A percentile compares a stretch with the other conserved stretches of the same genome.
phyloP scores from a whole-genome alignment of 768 basidiomycete genomes.

The Filobasidium wieringae region DNA sequence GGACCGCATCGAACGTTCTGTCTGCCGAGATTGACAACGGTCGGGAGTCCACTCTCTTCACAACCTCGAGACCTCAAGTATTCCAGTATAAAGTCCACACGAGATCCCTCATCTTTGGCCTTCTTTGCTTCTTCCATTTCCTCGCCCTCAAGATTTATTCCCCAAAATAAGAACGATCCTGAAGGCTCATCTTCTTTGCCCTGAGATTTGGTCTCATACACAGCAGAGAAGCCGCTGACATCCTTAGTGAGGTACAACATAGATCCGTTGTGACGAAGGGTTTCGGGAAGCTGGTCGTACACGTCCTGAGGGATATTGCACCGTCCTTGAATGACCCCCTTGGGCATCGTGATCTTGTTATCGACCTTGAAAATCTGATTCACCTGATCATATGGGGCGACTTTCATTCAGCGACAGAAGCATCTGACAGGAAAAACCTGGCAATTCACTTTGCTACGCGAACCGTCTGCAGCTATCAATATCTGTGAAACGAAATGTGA shows the following conservation, averaged over 20 bases:
- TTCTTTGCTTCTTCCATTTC: neutral
- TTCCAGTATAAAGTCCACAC: too few species aligned
- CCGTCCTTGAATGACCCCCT: neutral
- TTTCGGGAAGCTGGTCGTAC: neutral
- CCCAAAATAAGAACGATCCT: neutral
- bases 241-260: neutral
- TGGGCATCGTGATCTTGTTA: neutral
- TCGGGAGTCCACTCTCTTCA: too few species aligned
- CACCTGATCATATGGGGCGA: conserved; percentile 1
- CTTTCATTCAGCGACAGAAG: too few species aligned
- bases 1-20: neutral
- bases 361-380: neutral
- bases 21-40: neutral
- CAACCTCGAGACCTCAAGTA: too few species aligned
- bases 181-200: too few species aligned
- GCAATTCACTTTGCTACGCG: neutral
- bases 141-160: neutral
- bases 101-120: neutral
- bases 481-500: neutral
- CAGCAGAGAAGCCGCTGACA: neutral
- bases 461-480: neutral
- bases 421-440: neutral
- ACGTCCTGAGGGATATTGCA: neutral
- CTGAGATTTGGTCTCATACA: neutral
- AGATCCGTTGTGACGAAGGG: neutral